Conservation (phyloP, 2,329 filamentous ascomycete genomes). For the Trichoderma citrinoviride region DNA sequence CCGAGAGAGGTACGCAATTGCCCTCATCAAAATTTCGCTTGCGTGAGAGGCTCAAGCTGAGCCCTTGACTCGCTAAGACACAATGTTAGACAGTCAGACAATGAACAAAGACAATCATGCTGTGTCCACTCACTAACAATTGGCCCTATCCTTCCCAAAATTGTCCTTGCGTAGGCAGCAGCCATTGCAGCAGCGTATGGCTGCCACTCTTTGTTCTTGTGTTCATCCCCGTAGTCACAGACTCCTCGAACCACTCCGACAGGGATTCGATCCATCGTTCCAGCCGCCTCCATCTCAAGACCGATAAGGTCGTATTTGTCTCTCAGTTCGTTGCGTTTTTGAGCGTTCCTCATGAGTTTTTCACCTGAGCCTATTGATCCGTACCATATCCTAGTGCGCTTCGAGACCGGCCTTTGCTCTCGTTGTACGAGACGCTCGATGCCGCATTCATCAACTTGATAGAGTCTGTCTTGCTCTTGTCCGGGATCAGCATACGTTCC, state of each 20-base stretch:
- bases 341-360: constrained; percentile 12
- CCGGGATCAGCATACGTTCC: constrained; percentile 36
- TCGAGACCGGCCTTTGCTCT: constrained; percentile 21
- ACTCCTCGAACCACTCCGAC: constrained; percentile 18
- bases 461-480: constrained; percentile 31
- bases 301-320: constrained; percentile 23
- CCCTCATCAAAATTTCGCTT: background rate
- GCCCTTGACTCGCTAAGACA: background rate
- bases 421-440: constrained; percentile 19
- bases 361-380: constrained; percentile 20
- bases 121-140: background rate
- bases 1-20: background rate
- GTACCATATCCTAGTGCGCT: constrained; percentile 36
- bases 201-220: constrained; percentile 19
- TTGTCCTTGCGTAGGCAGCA: constrained; percentile 10
- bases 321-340: constrained; percentile 9
- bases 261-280: constrained; percentile 16
- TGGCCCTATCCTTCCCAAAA: background rate
- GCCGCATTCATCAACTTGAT: constrained; percentile 20
- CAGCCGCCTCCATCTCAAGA: constrained; percentile 22
- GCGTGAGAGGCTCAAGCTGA: rapidly evolving
- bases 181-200: constrained; percentile 20
- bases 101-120: background rate
- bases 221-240: constrained; percentile 18
- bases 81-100: background rate